phyloP scores from a whole-genome alignment of 2,329 filamentous ascomycete genomes.

The Cytospora chrysosperma region DNA sequence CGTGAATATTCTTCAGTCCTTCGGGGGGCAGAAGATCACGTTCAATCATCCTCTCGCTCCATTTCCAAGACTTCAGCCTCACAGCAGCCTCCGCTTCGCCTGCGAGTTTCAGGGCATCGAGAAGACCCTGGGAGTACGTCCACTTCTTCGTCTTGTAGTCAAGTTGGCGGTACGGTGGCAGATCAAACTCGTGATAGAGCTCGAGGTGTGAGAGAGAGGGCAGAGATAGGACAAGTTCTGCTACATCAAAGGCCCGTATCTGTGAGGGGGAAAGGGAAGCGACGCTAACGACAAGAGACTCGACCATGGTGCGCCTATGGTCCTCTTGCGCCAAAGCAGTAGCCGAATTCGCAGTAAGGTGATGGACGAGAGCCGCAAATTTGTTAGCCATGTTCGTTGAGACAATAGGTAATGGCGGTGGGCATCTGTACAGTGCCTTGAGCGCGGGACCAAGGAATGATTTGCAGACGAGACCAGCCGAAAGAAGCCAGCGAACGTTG shows the following conservation, averaged over 20 bases:
- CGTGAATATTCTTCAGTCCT: conserved; percentile 54
- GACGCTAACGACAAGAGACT: conserved; percentile 69
- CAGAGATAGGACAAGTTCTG: conserved; percentile 59
- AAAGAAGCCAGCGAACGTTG: conserved; percentile 61
- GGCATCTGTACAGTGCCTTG: conserved; percentile 68
- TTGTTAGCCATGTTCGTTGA: conserved; percentile 43
- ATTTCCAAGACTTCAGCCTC: conserved; percentile 56
- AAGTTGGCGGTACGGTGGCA: conserved; percentile 62
- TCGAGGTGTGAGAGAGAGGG: conserved; percentile 69
- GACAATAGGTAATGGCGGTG: conserved; percentile 52
- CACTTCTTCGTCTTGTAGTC: conserved; percentile 58
- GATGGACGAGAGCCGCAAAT: conserved; percentile 54
- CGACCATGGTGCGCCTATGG: conserved; percentile 59
- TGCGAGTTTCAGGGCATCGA: conserved; percentile 58
- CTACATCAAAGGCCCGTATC: conserved; percentile 46
- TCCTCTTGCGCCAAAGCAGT: conserved; percentile 60
- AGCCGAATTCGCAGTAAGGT: conserved; percentile 39
- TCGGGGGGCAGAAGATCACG: conserved; percentile 45
- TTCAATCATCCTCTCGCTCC: conserved; percentile 56
- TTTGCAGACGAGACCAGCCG: conserved; percentile 61
- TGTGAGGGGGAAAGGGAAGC: conserved; percentile 52
- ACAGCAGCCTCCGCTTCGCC: conserved; percentile 36
- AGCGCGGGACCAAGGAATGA: conserved; percentile 71
- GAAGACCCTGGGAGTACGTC: conserved; percentile 66
- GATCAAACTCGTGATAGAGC: conserved; percentile 68